These are phyloP conservation scores for Blastocystis sp. DNA, from an alignment of 352 stramenopile genomes.

Conservation along the genomic window DNA sequence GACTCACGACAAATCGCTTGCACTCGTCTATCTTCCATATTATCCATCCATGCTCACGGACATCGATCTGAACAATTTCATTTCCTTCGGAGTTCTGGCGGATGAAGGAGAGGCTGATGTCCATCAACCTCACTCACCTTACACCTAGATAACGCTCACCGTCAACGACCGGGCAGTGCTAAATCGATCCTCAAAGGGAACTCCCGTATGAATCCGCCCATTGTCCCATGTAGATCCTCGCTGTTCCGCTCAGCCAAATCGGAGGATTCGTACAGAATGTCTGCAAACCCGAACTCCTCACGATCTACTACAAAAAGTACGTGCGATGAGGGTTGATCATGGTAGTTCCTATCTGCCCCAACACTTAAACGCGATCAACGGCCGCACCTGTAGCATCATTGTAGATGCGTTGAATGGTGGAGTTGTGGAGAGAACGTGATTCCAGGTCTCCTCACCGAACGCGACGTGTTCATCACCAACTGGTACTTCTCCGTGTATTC, in stretches of 20 bases:
- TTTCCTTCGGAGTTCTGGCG: slow-evolving; percentile 28
- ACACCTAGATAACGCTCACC: slow-evolving; percentile 32
- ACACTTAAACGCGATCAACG: slow-evolving; percentile 27
- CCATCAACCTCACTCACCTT: not conserved
- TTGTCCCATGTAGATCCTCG: not conserved
- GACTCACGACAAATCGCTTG: not conserved
- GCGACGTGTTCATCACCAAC: slow-evolving; percentile 10
- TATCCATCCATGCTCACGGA: not conserved
- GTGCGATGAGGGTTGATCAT: not conserved
- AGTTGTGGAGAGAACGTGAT: not conserved
- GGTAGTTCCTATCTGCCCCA: slow-evolving; percentile 43
- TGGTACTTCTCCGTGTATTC: slow-evolving; percentile 48
- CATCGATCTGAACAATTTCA: slow-evolving; percentile 27
- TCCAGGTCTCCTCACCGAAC: not conserved
- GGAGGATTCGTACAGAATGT: slow-evolving; percentile 48
- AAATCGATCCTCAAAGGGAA: slow-evolving; percentile 17
- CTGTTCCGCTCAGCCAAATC: slow-evolving; percentile 26
- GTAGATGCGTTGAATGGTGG: slow-evolving; percentile 10
- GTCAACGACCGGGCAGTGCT: slow-evolving; percentile 28
- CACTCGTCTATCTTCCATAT: not conserved
- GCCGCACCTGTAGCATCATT: not conserved
- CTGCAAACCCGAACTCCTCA: slow-evolving; percentile 13
- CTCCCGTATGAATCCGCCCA: not conserved
- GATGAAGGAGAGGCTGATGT: slow-evolving; percentile 22
- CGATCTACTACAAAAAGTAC: slow-evolving; percentile 41